These are phyloP conservation scores for Paramecium bursaria DNA, from an alignment of 73 alveolate species.

Conservation along the genomic window DNA sequence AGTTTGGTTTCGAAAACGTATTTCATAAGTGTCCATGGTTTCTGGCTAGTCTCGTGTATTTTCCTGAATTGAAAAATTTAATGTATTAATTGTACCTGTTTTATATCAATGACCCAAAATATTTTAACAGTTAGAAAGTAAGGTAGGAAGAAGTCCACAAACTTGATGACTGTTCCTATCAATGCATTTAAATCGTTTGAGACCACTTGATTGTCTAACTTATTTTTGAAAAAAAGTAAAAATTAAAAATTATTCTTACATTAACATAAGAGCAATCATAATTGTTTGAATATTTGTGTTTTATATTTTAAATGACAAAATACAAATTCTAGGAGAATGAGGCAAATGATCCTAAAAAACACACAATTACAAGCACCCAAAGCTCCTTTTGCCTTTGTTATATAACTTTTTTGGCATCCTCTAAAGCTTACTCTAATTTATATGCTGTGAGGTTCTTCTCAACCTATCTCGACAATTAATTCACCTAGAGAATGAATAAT, in stretches of 20 bases:
- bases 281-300: not conserved
- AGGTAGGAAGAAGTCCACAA: conserved; percentile 33
- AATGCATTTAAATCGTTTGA: conserved; percentile 42
- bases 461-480: conserved; percentile 34
- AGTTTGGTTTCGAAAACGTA: too few relatives aligned
- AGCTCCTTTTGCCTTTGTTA: not conserved
- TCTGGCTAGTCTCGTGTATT: too few relatives aligned
- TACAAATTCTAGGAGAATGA: conserved; percentile 12
- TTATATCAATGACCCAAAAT: conserved; percentile 4
- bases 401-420: conserved; percentile 1
- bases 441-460: not conserved
- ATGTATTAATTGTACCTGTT: not conserved
- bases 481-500: conserved; percentile 30
- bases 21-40: too few relatives aligned
- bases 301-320: conserved; percentile 17
- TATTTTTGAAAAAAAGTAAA: not conserved
- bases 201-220: not conserved
- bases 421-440: conserved; percentile 29
- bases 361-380: conserved; percentile 16
- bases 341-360: conserved; percentile 37
- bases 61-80: too few relatives aligned
- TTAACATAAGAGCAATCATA: conserved; percentile 50
- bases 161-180: conserved; percentile 24
- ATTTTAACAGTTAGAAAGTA: conserved; percentile 35
- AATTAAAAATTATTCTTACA: too few relatives aligned